A percentile compares a stretch with the other conserved stretches of the same genome.
These are phyloP conservation scores for Backusella liffmaniae DNA, from an alignment of 192 early-diverging fungal genomes.

Conservation along the genomic window DNA sequence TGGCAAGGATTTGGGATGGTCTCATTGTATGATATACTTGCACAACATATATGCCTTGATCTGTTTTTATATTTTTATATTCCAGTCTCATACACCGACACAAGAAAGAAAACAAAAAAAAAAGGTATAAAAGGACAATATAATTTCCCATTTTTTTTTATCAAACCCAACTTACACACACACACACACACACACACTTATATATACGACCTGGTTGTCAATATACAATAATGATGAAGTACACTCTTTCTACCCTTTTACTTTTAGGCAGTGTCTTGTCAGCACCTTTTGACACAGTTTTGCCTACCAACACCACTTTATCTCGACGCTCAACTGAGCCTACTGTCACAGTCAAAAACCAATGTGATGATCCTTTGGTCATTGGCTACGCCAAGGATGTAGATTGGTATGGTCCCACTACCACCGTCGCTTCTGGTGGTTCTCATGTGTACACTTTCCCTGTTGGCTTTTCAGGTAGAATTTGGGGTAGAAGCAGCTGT, in stretches of 20 bases:
- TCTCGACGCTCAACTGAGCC: neutral
- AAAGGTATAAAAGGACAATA: neutral
- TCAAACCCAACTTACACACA: neutral
- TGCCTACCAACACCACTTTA: neutral
- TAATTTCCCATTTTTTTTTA: neutral
- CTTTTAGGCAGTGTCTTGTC: neutral
- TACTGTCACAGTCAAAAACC: constrained; percentile 21
- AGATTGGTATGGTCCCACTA: constrained; percentile 13
- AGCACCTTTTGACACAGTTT: neutral
- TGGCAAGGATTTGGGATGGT: neutral
- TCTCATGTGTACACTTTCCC: constrained; percentile 1
- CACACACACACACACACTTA: neutral
- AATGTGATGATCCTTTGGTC: constrained; percentile 7
- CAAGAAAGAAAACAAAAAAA: neutral
- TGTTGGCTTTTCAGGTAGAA: constrained; percentile 26
- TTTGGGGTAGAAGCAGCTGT: constrained; percentile 30
- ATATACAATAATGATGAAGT: neutral
- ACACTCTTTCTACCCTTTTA: neutral
- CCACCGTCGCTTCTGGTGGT: constrained; percentile 10
- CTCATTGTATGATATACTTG: neutral
- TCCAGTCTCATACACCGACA: neutral
- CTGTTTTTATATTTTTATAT: neutral
- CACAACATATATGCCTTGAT: neutral
- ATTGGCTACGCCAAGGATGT: constrained; percentile 21
- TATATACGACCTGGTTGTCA: neutral